phyloP scores from a whole-genome alignment of 176 grass and related monocot genomes.

The Thalia dealbata region DNA sequence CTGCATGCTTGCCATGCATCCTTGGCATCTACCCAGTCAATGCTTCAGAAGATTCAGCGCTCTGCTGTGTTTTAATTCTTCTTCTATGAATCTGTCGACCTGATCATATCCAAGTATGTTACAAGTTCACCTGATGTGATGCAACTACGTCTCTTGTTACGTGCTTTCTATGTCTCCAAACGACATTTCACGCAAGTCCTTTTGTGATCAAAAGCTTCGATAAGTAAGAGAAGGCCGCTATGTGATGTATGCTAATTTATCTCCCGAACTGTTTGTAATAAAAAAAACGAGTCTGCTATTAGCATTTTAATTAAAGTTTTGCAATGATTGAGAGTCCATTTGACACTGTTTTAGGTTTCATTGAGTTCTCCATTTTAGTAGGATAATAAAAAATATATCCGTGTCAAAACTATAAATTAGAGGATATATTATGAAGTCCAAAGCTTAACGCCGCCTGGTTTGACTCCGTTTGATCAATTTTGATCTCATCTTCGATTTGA shows the following conservation, averaged over 20 bases:
- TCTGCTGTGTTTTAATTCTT: background rate
- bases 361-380: too few relatives aligned
- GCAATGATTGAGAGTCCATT: too few relatives aligned
- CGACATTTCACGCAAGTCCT: background rate
- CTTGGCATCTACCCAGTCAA: background rate
- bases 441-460: too few relatives aligned
- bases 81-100: background rate
- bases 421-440: too few relatives aligned
- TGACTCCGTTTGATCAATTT: too few relatives aligned
- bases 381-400: too few relatives aligned
- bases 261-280: background rate
- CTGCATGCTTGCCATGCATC: background rate
- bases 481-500: too few relatives aligned
- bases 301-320: background rate
- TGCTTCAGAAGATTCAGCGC: background rate
- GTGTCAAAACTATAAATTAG: too few relatives aligned
- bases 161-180: too few relatives aligned
- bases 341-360: too few relatives aligned
- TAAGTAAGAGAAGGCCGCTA: background rate
- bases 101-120: too few relatives aligned
- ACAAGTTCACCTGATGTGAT: too few relatives aligned
- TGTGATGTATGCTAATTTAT: background rate
- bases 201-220: background rate
- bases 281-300: background rate
- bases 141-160: background rate